These are phyloP conservation scores for Microsporum audouinii DNA, from an alignment of 2,329 filamentous ascomycete species.

Conservation along the genomic window DNA sequence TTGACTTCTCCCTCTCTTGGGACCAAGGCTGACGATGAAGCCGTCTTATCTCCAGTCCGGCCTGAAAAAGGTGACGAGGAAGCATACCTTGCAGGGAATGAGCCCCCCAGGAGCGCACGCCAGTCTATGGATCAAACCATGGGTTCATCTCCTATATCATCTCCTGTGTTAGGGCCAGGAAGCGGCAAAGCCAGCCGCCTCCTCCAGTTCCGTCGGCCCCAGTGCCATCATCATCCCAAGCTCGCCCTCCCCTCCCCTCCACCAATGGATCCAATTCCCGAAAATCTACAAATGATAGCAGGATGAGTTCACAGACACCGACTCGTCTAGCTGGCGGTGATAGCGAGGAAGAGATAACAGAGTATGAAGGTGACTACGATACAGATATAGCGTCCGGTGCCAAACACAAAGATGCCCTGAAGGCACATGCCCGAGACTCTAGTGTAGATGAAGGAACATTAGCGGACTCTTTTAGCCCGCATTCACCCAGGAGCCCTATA, in stretches of 20 bases:
- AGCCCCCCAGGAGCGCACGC: neutral
- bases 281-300: slow-evolving; percentile 48
- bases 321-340: slow-evolving; percentile 44
- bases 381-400: slow-evolving; percentile 91
- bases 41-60: slow-evolving; percentile 38
- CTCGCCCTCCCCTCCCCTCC: slow-evolving; percentile 56
- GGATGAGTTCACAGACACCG: slow-evolving; percentile 31
- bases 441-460: slow-evolving; percentile 59
- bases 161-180: slow-evolving; percentile 24
- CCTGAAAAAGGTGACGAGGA: slow-evolving; percentile 6
- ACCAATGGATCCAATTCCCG: slow-evolving; percentile 41
- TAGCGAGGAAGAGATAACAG: slow-evolving; percentile 69
- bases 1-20: slow-evolving; percentile 59
- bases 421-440: slow-evolving; percentile 64
- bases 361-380: slow-evolving; percentile 96
- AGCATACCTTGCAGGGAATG: slow-evolving; percentile 4
- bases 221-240: slow-evolving; percentile 39
- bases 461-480: slow-evolving; percentile 44
- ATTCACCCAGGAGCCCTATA: slow-evolving; percentile 35
- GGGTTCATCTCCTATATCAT: slow-evolving; percentile 15
- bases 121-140: neutral
- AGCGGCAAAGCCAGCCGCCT: slow-evolving; percentile 33
- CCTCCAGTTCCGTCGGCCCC: slow-evolving; percentile 31
- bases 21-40: slow-evolving; percentile 80
- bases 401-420: slow-evolving; percentile 88